Evolutionary conservation across 1,284 basidiomycete species (phyloP).

Genomic region (Earliella scabrosa): DNA sequence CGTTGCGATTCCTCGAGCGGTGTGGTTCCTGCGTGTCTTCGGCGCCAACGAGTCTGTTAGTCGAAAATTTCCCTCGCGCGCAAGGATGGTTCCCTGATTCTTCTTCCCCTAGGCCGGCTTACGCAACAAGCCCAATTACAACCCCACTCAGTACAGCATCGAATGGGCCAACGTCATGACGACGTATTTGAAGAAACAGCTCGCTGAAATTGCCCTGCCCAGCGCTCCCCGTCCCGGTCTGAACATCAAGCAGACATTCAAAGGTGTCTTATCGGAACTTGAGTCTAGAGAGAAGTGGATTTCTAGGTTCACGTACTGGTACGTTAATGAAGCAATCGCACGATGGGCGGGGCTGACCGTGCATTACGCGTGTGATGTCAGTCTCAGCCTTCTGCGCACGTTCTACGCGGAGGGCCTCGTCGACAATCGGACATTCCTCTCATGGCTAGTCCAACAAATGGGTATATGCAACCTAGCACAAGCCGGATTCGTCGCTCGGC

Average conservation of each 20-base stretch:
- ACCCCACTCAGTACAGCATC: conserved; percentile 83
- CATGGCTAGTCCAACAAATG: conserved; percentile 87
- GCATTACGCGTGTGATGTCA: too few relatives aligned
- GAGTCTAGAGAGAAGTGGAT: conserved; percentile 80
- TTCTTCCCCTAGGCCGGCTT: conserved; percentile 57
- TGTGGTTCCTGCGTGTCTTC: conserved; percentile 95
- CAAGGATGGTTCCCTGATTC: neutral
- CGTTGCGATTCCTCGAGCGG: conserved; percentile 85
- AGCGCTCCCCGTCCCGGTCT: conserved; percentile 73
- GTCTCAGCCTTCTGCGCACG: conserved; percentile 74
- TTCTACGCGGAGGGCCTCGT: conserved; percentile 86
- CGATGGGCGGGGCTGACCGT: neutral
- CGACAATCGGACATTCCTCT: conserved; percentile 79
- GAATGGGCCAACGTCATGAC: conserved; percentile 91
- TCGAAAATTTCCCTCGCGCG: neutral
- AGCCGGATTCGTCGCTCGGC: conserved; percentile 77
- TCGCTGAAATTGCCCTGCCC: conserved; percentile 84
- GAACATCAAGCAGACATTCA: conserved; percentile 81
- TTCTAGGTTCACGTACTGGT: conserved; percentile 83
- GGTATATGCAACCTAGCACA: conserved; percentile 81
- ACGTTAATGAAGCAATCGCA: conserved; percentile 19
- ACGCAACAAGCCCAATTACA: conserved; percentile 73
- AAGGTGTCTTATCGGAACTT: conserved; percentile 72
- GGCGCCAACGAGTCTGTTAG: conserved; percentile 94
- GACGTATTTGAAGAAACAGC: conserved; percentile 89